These are phyloP conservation scores for Takashimella tepidaria DNA, from an alignment of 1,284 basidiomycete genomes.

Conservation along the genomic window DNA sequence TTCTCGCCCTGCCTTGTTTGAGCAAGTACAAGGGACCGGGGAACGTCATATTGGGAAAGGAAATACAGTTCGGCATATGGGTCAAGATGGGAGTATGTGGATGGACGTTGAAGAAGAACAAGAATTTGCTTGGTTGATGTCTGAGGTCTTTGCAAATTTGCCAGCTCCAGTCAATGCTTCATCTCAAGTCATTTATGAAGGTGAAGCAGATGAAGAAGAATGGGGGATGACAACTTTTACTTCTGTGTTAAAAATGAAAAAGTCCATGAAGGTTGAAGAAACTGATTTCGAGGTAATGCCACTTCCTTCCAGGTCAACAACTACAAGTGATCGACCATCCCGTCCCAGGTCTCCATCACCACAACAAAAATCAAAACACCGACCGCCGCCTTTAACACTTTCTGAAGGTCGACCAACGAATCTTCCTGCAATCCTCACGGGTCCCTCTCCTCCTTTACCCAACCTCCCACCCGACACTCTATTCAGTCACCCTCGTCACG, in stretches of 20 bases:
- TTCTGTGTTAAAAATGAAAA: slow-evolving; percentile 8
- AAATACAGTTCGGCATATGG: slow-evolving; percentile 16
- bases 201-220: slow-evolving; percentile 4
- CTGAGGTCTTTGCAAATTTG: slow-evolving; percentile 12
- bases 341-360: neutral
- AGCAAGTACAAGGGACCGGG: neutral
- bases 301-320: neutral
- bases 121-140: slow-evolving; percentile 38
- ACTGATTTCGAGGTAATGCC: too few relatives aligned
- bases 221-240: slow-evolving; percentile 32
- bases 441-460: neutral
- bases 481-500: slow-evolving; percentile 23
- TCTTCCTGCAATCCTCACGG: neutral
- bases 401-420: neutral
- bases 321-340: neutral
- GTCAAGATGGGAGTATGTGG: slow-evolving; percentile 33
- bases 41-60: slow-evolving; percentile 20
- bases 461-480: slow-evolving; percentile 14
- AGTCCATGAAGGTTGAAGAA: too few relatives aligned
- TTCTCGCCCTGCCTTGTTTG: neutral
- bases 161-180: slow-evolving; percentile 4
- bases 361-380: neutral
- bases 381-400: slow-evolving; percentile 10
- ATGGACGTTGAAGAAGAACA: slow-evolving; percentile 40
- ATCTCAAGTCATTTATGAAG: slow-evolving; percentile 1